phyloP scores from a whole-genome alignment of 176 grass and related monocot genomes.

The Carex scoparia region DNA sequence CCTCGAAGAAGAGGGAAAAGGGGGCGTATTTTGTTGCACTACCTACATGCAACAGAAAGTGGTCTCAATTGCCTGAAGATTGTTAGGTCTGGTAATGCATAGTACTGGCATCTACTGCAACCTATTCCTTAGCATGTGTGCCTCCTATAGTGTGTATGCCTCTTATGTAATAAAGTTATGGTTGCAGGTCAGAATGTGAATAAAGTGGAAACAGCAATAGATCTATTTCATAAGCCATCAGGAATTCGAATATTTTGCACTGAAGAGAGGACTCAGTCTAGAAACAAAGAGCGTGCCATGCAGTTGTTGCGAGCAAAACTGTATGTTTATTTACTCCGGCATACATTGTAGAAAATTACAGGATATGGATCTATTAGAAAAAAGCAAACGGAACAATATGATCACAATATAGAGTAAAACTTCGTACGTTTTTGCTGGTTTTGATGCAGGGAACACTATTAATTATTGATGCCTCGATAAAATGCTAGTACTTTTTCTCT shows the following conservation, averaged over 20 bases:
- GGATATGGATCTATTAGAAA: neutral
- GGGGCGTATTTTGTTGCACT: neutral
- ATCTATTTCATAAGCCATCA: slow-evolving; percentile 92
- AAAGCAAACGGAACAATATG: neutral
- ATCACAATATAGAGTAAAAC: slow-evolving; percentile 1
- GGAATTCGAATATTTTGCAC: slow-evolving; percentile 98
- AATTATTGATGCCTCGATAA: slow-evolving; percentile 1
- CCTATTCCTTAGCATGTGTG: neutral
- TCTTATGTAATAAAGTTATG: slow-evolving; percentile 8
- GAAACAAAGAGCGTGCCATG: slow-evolving; percentile 87
- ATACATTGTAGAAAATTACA: neutral
- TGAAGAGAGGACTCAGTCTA: slow-evolving; percentile 89
- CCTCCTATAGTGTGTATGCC: neutral
- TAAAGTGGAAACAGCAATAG: slow-evolving; percentile 97
- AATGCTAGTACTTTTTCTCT: neutral
- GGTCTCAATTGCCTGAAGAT: neutral
- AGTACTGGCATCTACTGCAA: slow-evolving; percentile 8
- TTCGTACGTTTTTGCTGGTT: slow-evolving; percentile 1
- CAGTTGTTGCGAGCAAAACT: slow-evolving; percentile 94
- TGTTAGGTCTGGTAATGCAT: neutral
- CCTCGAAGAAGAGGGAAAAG: neutral
- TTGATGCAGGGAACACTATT: neutral
- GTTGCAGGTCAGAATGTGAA: slow-evolving; percentile 94
- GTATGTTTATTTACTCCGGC: slow-evolving; percentile 43
- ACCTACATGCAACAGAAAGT: neutral